Base-by-base conservation (phyloP, 116 monocot species). In the Phalaenopsis hybrid region DNA sequence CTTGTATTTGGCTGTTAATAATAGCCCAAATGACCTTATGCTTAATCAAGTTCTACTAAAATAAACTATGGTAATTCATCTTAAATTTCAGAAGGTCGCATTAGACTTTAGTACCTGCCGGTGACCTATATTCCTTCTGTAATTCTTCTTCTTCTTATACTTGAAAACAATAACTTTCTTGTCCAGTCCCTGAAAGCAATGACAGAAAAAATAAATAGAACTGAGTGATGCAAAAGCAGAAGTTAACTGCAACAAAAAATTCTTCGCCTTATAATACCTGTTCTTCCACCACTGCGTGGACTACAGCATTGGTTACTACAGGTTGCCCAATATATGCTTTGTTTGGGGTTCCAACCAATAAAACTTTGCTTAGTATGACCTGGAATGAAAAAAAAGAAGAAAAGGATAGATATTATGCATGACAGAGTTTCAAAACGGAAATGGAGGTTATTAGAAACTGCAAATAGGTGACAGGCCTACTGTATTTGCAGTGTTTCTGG, bases 261-360 rank as follows among this genome's bases (percentile, higher is more conserved):
- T 17, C 31, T 37, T 15, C 72, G 75, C 6, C 48, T 75, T 23
- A 75, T 17, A 10, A 2, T 88, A 93, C 97, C 92, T 93, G 97
- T 67, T 97, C 97, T 83, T 97, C 97, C 69, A 97, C 93, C 15
- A 97, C 94, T 57, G 97, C 97, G 57, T 97, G 97, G 37, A 97
- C 97, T 79, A 91, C 91, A 78, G 97, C 97, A 90, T 94, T 97
- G 5, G 88, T 88, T 9, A 97, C 97, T 75, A 97, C 82, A 69
- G 97, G 97, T 78, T 92, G 79, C n/a, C 97, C 97, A 55, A 97
- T 94, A 77, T 97, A 97, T 45, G 89, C 79, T 61, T 94, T 93
- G 13, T 69, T 86, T 79, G 89, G 87, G 33, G 97, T 94, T 44
- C 93, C 90, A 57, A 97, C 97, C 13, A 97, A 84, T 78, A 97